Evolutionary conservation across 345 rosid species (phyloP).

Genomic region (Eucalyptus regnans): DNA sequence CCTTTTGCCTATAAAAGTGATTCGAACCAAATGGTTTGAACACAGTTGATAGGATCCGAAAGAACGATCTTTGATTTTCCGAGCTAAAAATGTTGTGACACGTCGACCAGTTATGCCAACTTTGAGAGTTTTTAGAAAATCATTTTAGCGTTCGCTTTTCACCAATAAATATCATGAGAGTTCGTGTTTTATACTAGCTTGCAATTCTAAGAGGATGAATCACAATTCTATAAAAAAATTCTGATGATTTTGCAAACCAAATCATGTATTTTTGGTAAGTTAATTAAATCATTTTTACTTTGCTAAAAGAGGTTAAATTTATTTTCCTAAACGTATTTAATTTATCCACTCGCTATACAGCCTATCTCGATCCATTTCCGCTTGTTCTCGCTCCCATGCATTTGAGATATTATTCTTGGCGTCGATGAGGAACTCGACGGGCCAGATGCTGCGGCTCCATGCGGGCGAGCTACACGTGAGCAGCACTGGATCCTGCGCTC

Average conservation of each 20-base stretch:
- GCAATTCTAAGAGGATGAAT: background rate
- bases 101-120: background rate
- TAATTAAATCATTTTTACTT: background rate
- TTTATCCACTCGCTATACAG: background rate
- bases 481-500: background rate
- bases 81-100: fast-evolving
- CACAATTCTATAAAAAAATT: fast-evolving
- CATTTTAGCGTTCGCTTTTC: background rate
- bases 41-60: fast-evolving
- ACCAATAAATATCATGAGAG: background rate
- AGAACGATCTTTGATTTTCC: fast-evolving
- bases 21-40: fast-evolving
- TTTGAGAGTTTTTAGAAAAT: background rate
- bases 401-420: background rate
- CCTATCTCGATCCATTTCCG: background rate
- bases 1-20: fast-evolving
- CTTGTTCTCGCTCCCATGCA: background rate
- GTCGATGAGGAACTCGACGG: background rate
- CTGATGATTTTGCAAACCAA: background rate
- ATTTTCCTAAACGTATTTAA: background rate
- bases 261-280: background rate
- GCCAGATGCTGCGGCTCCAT: background rate
- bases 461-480: background rate
- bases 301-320: background rate
- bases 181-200: background rate